Conservation (phyloP, 1,139 yeast species). For the Magnusiomyces magnusii region DNA sequence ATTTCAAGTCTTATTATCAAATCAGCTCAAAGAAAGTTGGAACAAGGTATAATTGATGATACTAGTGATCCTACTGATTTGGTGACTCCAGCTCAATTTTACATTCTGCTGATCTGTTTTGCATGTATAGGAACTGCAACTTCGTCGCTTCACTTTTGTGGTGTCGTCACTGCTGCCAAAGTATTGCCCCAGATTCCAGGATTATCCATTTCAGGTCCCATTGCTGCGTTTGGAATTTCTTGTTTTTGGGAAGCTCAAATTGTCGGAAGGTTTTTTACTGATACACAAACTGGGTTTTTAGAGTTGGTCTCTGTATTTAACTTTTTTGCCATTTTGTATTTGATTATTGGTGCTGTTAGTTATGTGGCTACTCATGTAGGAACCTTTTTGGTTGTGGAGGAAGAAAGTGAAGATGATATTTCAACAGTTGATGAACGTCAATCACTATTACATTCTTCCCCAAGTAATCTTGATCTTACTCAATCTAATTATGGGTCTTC, state of each 20-base stretch:
- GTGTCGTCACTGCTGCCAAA: constrained; percentile 76
- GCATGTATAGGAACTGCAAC: constrained; percentile 74
- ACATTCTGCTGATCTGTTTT: constrained; percentile 29
- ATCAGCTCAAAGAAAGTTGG: constrained; percentile 10
- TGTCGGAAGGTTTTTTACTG: constrained; percentile 34
- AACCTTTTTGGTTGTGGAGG: not conserved
- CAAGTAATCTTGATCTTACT: not conserved
- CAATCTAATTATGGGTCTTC: not conserved
- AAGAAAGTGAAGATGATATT: not conserved
- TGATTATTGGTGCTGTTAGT: constrained; percentile 25
- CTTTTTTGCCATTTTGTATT: constrained; percentile 45
- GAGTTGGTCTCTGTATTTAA: constrained; percentile 40
- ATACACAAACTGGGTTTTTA: not conserved
- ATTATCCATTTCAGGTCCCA: constrained; percentile 79
- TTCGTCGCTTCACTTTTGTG: constrained; percentile 68
- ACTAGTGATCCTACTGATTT: too few relatives aligned
- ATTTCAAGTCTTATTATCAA: constrained; percentile 36
- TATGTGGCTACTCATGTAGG: constrained; percentile 23
- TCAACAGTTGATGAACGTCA: not conserved
- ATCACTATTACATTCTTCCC: not conserved
- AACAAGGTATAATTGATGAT: constrained; percentile 2
- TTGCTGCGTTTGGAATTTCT: constrained; percentile 78
- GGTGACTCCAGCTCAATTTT: not conserved
- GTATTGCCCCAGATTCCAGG: constrained; percentile 69
- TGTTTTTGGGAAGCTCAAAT: constrained; percentile 47